Base-by-base conservation (phyloP, 768 basidiomycete species). In the Lactarius psammicola region DNA sequence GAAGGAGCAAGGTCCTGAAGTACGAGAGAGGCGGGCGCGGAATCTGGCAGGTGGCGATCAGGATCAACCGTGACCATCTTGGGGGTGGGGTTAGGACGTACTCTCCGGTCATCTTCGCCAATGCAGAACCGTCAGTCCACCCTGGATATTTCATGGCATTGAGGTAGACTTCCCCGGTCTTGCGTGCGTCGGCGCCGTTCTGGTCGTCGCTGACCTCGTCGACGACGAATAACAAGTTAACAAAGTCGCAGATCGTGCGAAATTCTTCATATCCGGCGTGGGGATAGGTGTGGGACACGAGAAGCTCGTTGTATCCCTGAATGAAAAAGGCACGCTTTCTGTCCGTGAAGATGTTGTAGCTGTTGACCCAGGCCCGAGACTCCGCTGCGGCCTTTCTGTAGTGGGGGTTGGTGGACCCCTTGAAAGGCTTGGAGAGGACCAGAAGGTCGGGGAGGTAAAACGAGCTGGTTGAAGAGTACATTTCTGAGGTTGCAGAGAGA, bases 141-240 rank as follows among this genome's bases (percentile, higher is more conserved):
- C 80, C 75, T 9, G 82, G 73, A 69, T 86, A 77, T 68, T 75
- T 79, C 81, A 89, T 82, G 23, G 81, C 83, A 59, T 84, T 80
- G 60, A 85, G 76, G 65, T 83, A 85, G 30, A 84, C 77, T 56
- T 82, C 77, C 26, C 85, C 84, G 34, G 84, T 87, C 34, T 75
- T 74, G 30, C 81, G 80, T 56, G 86, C 87, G 61, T 84, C 87
- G 59, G 74, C 73, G 36, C 85, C 85, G 70, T 78, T 81, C 74
- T 88, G 87, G 65, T 87, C 87, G 70, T 88, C 86, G 74, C 85
- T 87, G 61, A 87, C 80, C 73, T 88, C 87, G 72, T 89, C 88
- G 55, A 87, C 80, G 55, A 87, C 85, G 75, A 87, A 89, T 34
- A 78, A 72, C 36, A 78, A 68, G 59, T 78, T 78, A 68, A 78